A percentile compares a stretch with the other conserved stretches of the same genome.
Evolutionary conservation across 768 basidiomycete genomes (phyloP).

Genomic region (Lactifluus piperatus): DNA sequence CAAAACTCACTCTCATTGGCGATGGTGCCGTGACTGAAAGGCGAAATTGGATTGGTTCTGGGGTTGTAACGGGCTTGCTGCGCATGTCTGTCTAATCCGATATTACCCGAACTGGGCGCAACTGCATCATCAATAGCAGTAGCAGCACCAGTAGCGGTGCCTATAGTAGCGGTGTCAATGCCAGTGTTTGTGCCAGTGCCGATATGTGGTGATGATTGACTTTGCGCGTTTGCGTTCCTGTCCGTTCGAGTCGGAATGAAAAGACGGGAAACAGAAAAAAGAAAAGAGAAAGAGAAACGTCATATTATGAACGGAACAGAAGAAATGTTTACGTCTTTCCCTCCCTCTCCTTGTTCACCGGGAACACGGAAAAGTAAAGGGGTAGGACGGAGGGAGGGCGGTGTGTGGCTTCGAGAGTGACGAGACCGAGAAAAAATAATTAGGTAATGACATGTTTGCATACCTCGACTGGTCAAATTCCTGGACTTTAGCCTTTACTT

Average conservation of each 20-base stretch:
- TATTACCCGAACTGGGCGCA: background rate
- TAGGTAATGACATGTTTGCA: background rate
- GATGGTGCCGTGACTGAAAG: background rate
- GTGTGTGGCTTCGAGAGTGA: too few species aligned
- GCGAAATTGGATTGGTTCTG: background rate
- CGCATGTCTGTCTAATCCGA: conserved; percentile 13
- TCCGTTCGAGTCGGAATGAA: background rate
- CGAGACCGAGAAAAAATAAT: background rate
- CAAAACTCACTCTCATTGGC: background rate
- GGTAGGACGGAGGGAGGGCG: too few species aligned
- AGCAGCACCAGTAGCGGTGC: background rate
- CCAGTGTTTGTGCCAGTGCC: background rate
- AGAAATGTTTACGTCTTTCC: too few species aligned
- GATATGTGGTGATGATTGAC: background rate
- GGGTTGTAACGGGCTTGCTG: conserved; percentile 19
- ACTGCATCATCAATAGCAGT: too few species aligned
- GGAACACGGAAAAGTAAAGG: background rate
- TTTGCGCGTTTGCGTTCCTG: conserved; percentile 6
- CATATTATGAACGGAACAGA: too few species aligned
- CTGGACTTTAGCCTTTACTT: conserved; percentile 77
- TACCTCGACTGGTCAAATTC: conserved; percentile 58
- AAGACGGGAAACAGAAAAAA: too few species aligned
- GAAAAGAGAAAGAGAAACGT: too few species aligned
- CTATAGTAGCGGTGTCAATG: background rate
- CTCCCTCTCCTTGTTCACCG: background rate